Evolutionary conservation across 1,284 basidiomycete species (phyloP).

Genomic region (Puccinia hordei): DNA sequence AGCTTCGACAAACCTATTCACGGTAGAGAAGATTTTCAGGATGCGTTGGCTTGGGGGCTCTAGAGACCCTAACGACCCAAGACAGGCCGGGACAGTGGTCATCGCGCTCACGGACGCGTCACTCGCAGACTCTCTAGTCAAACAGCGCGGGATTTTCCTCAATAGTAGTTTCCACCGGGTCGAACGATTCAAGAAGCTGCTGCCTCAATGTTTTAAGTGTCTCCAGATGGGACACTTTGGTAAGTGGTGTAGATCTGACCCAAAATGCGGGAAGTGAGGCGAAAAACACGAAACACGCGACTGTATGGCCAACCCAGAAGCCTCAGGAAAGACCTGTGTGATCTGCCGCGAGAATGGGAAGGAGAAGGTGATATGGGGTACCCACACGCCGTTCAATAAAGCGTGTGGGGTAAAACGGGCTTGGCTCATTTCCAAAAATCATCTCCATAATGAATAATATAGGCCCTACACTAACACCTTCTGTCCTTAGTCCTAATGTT

Average conservation of each 20-base stretch:
- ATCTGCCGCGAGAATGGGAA: background rate
- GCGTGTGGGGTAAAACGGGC: background rate
- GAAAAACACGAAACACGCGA: background rate
- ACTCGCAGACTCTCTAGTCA: background rate
- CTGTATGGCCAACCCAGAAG: background rate
- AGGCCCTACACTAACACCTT: too few species aligned
- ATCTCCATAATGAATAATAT: too few species aligned
- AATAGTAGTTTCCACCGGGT: background rate
- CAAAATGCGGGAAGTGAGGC: background rate
- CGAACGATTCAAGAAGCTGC: background rate
- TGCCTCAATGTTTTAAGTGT: conserved; percentile 10
- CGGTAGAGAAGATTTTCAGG: background rate
- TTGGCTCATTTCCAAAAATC: too few species aligned
- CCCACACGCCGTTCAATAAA: conserved; percentile 9
- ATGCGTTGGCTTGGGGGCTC: background rate
- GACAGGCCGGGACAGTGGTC: background rate
- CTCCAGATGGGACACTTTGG: too few species aligned
- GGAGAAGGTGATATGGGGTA: background rate
- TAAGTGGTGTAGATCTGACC: background rate
- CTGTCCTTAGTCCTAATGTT: background rate
- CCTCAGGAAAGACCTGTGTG: too few species aligned
- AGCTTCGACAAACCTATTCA: too few species aligned
- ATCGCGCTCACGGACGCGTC: background rate
- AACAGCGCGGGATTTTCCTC: background rate
- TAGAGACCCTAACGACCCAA: too few species aligned